These are phyloP conservation scores for Borealophlyctis nickersoniae DNA, from an alignment of 192 early-diverging fungal genomes.

Conservation along the genomic window DNA sequence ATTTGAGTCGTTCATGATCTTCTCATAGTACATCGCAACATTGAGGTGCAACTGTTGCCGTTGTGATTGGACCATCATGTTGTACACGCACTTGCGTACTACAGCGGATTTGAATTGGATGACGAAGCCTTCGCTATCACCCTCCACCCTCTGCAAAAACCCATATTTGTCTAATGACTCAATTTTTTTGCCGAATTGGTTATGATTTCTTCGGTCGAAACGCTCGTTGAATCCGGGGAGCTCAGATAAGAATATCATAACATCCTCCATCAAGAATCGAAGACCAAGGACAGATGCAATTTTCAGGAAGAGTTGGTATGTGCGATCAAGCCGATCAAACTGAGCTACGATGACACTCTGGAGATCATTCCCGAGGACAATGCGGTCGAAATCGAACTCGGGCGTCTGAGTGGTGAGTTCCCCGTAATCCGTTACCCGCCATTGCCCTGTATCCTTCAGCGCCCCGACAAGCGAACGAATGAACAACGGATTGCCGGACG, in stretches of 20 bases:
- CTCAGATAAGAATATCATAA: slow-evolving; percentile 38
- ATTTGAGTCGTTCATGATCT: slow-evolving; percentile 35
- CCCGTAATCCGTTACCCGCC: slow-evolving; percentile 28
- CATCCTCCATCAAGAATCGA: slow-evolving; percentile 48
- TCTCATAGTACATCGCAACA: slow-evolving; percentile 43
- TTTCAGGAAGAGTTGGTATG: slow-evolving; percentile 52
- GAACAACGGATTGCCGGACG: slow-evolving; percentile 50
- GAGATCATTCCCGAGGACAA: slow-evolving; percentile 44
- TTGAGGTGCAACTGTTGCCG: slow-evolving; percentile 47
- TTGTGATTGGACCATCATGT: slow-evolving; percentile 46
- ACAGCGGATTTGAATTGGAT: slow-evolving; percentile 50
- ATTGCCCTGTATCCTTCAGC: slow-evolving; percentile 47
- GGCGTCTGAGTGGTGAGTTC: slow-evolving; percentile 19
- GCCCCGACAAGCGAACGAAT: slow-evolving; percentile 40
- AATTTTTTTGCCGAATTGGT: slow-evolving; percentile 21
- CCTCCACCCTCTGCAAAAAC: slow-evolving; percentile 34
- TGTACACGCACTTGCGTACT: slow-evolving; percentile 51
- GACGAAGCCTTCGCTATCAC: slow-evolving; percentile 3
- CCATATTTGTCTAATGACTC: slow-evolving; percentile 46
- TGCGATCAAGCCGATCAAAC: slow-evolving; percentile 51
- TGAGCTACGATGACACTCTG: slow-evolving; percentile 49
- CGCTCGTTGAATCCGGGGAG: slow-evolving; percentile 19
- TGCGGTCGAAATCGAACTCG: slow-evolving; percentile 47
- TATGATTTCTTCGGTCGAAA: slow-evolving; percentile 24
- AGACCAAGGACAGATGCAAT: slow-evolving; percentile 52